Conservation (phyloP, 2,329 filamentous ascomycete genomes). For the Cercospora zeae-maydis region DNA sequence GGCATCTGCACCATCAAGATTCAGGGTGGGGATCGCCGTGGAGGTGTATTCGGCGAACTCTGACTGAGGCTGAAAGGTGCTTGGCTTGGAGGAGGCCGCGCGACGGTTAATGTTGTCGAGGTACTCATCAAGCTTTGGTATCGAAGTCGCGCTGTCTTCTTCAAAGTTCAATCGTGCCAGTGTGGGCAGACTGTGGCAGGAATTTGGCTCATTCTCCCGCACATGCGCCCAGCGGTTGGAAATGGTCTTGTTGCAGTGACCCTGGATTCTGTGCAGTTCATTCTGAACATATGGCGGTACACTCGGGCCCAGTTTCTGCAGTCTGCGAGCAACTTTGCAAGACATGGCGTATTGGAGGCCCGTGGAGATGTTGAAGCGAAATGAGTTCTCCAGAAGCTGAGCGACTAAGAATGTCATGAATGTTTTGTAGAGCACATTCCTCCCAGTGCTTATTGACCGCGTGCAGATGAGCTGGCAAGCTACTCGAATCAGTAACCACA, state of each 20-base stretch:
- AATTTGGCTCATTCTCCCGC: neutral
- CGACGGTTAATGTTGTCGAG: slow-evolving; percentile 9
- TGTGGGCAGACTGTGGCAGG: neutral
- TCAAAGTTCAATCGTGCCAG: neutral
- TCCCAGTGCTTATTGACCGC: neutral
- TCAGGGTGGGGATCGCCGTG: slow-evolving; percentile 17
- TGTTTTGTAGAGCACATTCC: slow-evolving; percentile 5
- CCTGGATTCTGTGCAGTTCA: neutral
- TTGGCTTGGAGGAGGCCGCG: neutral
- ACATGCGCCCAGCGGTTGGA: neutral
- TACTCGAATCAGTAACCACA: slow-evolving; percentile 62
- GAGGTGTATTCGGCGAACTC: slow-evolving; percentile 2
- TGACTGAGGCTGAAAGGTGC: slow-evolving; percentile 16
- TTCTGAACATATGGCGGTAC: neutral
- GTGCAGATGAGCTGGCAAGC: slow-evolving; percentile 52
- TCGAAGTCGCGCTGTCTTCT: slow-evolving; percentile 30
- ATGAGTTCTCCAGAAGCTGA: slow-evolving; percentile 5
- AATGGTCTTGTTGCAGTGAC: neutral
- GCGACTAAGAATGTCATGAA: slow-evolving; percentile 12
- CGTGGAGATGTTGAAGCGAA: neutral
- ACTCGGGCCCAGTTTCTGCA: slow-evolving; percentile 6
- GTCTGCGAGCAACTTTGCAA: slow-evolving; percentile 11
- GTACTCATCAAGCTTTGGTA: slow-evolving; percentile 22
- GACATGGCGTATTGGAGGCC: slow-evolving; percentile 13
- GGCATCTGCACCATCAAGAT: neutral